Evolutionary conservation across 805 yeast genomes (phyloP).

Genomic region (Crinitomyces ghanaensis): DNA sequence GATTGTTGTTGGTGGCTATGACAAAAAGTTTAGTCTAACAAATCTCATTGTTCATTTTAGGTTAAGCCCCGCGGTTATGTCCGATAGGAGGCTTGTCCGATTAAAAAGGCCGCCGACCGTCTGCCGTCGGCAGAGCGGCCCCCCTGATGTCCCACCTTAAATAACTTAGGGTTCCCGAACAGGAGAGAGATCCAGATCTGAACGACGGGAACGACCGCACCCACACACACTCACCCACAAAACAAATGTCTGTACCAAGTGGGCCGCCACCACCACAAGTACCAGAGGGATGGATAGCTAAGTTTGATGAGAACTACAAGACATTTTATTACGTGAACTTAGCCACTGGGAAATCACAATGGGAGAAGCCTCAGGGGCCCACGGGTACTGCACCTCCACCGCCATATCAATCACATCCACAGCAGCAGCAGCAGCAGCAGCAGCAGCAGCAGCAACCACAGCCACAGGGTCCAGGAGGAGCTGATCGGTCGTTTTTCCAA

Average conservation of each 20-base stretch:
- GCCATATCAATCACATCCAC: conserved; percentile 3
- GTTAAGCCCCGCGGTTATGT: no score
- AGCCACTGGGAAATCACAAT: conserved; percentile 64
- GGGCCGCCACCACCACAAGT: neutral
- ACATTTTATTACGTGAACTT: conserved; percentile 76
- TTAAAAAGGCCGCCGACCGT: no score
- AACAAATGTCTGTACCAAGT: neutral
- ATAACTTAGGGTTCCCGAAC: no score
- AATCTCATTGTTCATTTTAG: no score
- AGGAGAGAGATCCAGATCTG: neutral
- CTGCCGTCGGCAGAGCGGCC: no score
- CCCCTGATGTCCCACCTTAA: no score
- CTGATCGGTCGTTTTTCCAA: neutral
- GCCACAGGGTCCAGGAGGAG: conserved; percentile 1
- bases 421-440: conserved; percentile 3
- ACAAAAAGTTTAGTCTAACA: no score
- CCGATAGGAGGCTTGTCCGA: no score
- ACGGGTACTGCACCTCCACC: conserved; percentile 19
- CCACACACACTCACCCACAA: neutral
- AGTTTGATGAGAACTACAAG: conserved; percentile 32
- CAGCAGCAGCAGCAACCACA: conserved; percentile 12
- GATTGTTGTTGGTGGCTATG: no score
- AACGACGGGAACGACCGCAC: neutral
- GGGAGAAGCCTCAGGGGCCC: conserved; percentile 60
- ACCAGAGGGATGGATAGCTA: conserved; percentile 27